phyloP scores from a whole-genome alignment of 345 rosid genomes.

The Luvunga scandens region DNA sequence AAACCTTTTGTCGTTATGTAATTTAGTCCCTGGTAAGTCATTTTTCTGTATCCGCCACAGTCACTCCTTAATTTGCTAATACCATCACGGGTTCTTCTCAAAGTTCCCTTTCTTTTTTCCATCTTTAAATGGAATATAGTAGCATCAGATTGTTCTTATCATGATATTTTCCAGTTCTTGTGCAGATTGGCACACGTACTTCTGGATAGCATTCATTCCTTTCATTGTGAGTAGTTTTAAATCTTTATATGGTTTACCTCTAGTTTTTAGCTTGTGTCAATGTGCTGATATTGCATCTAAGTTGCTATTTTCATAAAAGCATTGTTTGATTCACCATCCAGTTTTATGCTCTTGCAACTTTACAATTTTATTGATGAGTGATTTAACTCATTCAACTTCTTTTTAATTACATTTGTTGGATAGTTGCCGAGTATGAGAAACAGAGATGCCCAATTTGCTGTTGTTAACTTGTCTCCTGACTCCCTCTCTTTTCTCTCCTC shows the following conservation, averaged over 20 bases:
- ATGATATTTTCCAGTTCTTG: slow-evolving; percentile 11
- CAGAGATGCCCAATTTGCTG: background rate
- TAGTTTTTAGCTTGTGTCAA: background rate
- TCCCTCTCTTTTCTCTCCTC: background rate
- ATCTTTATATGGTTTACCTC: background rate
- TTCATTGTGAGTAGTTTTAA: slow-evolving; percentile 53
- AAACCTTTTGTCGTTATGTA: no score
- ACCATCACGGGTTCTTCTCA: no score
- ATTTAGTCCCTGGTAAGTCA: no score
- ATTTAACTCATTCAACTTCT: background rate
- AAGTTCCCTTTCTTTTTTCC: background rate
- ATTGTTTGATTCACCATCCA: background rate
- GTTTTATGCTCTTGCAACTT: background rate
- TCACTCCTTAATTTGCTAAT: no score
- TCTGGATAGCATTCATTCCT: slow-evolving; percentile 88
- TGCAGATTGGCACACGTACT: slow-evolving; percentile 92
- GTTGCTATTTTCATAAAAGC: background rate
- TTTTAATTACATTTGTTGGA: background rate
- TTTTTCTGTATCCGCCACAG: no score
- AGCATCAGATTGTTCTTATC: background rate
- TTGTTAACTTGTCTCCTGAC: background rate
- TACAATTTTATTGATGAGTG: background rate
- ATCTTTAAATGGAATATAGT: background rate
- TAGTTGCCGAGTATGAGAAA: background rate
- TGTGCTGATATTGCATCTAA: slow-evolving; percentile 5